Conservation (phyloP, 2,329 filamentous ascomycete genomes). For the Rhynchosporium agropyri region DNA sequence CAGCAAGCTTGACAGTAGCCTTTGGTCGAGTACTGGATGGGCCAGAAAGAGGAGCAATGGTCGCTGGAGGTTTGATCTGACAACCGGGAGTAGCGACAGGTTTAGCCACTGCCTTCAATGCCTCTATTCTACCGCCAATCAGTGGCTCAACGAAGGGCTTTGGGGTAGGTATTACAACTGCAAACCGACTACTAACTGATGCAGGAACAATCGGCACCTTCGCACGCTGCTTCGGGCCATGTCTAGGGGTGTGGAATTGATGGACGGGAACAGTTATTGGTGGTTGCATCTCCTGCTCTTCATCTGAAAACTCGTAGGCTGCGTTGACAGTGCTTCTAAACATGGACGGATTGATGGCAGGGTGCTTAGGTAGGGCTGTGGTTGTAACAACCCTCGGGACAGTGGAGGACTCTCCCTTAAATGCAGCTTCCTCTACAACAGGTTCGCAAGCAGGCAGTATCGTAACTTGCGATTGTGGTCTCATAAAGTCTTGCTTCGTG, state of each 20-base stretch:
- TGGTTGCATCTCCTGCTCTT: conserved; percentile 35
- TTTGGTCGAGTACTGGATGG: neutral
- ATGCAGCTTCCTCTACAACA: neutral
- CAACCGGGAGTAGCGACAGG: neutral
- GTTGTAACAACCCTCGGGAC: neutral
- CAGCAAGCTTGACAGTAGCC: neutral
- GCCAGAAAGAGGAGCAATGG: neutral
- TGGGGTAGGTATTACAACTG: neutral
- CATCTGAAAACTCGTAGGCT: conserved; percentile 45
- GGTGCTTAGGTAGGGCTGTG: neutral
- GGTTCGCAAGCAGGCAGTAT: too few species aligned
- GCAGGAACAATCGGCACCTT: neutral
- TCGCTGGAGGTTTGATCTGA: neutral
- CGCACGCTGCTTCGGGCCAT: neutral
- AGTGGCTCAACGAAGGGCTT: neutral
- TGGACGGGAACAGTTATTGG: neutral
- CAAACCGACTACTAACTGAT: neutral
- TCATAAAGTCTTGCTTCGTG: neutral
- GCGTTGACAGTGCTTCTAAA: conserved; percentile 30
- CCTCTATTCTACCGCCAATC: neutral
- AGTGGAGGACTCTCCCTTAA: neutral
- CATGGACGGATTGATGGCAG: neutral
- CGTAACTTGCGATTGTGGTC: neutral
- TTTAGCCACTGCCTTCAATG: neutral
- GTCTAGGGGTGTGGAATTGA: neutral